Conservation (phyloP, 768 basidiomycete genomes). For the Lanmaoa rubissima region DNA sequence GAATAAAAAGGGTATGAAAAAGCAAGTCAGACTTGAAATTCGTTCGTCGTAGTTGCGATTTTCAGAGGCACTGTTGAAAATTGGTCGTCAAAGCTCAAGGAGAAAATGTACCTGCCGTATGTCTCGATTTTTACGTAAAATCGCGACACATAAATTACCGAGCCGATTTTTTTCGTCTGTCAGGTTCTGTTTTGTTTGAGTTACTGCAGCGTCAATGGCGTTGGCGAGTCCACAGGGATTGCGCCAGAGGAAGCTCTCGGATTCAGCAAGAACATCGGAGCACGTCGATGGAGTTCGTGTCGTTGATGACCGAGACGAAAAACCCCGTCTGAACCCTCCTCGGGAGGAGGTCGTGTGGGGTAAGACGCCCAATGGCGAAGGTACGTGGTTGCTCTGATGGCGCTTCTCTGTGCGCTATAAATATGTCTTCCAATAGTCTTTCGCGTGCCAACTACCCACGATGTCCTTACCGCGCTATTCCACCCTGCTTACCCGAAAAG, state of each 20-base stretch:
- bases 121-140: conserved; percentile 9
- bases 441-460: conserved; percentile 87
- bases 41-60: background rate
- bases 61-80: background rate
- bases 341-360: conserved; percentile 78
- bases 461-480: conserved; percentile 83
- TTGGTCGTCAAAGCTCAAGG: background rate
- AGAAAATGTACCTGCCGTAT: background rate
- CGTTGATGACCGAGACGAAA: conserved; percentile 12
- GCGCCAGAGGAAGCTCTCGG: conserved; percentile 21
- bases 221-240: conserved; percentile 20
- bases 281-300: background rate
- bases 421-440: conserved; percentile 63
- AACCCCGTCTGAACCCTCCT: conserved; percentile 1
- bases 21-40: background rate
- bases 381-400: conserved; percentile 36
- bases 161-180: background rate
- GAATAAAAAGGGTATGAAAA: conserved; percentile 39
- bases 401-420: conserved; percentile 3
- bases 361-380: conserved; percentile 79
- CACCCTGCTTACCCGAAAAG: conserved; percentile 82
- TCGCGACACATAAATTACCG: background rate
- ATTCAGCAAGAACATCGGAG: background rate
- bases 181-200: background rate
- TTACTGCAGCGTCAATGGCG: conserved; percentile 21